Evolutionary conservation across 805 yeast genomes (phyloP), one percentile per base, ranked within the genome.

Genomic region (Starmerella geochares): DNA sequence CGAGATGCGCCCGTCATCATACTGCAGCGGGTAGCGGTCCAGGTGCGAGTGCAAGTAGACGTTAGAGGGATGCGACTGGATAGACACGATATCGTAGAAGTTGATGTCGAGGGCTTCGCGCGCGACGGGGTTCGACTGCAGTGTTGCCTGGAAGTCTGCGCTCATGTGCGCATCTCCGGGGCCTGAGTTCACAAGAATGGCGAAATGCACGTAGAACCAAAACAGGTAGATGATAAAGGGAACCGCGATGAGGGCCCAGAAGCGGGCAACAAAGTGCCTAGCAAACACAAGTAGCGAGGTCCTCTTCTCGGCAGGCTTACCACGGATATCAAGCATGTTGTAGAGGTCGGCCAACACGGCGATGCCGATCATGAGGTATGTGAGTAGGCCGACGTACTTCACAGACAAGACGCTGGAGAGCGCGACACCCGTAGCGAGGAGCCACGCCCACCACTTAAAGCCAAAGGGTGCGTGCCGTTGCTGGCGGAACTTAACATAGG

Each of bases 381-480:
- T 85, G 61, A 92, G 86, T 50, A 90, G 74, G 60, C 99, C 99
- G 51, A 92, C 97, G 95, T 88, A 86, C 69, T 92, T 92, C 51
- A 87, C 94, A 25, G 95, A 83, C 63, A 90, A 82, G 17, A 88
- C 83, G 65, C 92, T 84, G 37, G 98, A 97, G 60, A 92, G 79
- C 41, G 79, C 72, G 47, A 86, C 69, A 57, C 99, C 99, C 8
- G 95, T 83, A 51, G 83, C 68, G 21, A 82, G 59, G 47, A 92
- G 68, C 95, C 96, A 90, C 64, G 79, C 79, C 95, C 95, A 92
- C 96, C 98, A 90, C 62, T 78, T 75, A 61, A 80, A 71, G 11
- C 83, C 63, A 62, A 88, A 86, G n/a, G 94, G 82, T 19, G 68
- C 63, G 36, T 72, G 73, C 37, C 72, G 67, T 60, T 75, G 70